Base-by-base conservation (phyloP, 257 asterid species). In the Fraxinus pennsylvanica region DNA sequence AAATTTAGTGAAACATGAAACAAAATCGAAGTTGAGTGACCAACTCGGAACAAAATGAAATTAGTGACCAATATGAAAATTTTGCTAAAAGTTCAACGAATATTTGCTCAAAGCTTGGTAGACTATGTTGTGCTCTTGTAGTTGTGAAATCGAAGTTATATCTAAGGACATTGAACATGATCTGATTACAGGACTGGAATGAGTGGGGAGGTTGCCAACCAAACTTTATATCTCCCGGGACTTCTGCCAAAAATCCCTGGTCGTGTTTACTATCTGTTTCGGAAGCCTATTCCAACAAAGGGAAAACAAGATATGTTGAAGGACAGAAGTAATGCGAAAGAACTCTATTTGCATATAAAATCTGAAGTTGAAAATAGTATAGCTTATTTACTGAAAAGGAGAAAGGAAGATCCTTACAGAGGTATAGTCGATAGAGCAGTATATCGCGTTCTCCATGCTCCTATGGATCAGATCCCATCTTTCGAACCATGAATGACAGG, bases 381-480 rank as follows among this genome's bases (percentile, higher is more conserved):
- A 79, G 81, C 87, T 6, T 96, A 88, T 80, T 74, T 96, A 81
- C 85, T 93, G 8, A 82, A 83, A 21, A 93, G 92, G 81, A 88
- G 99, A 52, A 83, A 87, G 67, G 89, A 92, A 76, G 99, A 96
- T 86, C 99, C 99, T 14, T 96, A 92, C 81, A 82, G 97, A 87
- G 78, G 85, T 54, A 72, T 96, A 74, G 1, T 92, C 2, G 90
- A 96, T 33, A 79, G 99, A 83, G 83, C 91, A 13, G 19, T 82
- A 1, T 93, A 89, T 83, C 90, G 85, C 21, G 87, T 89, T 17
- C 76, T 91, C 45, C 75, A 82, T 68, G 85, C 89, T 79, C 89
- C 94, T 0, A 47, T 78, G 78, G 94, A 90, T 73, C 89, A 85
- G 52, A 85, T 91, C 52, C 99, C 99, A 6, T 70, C 94, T 22